phyloP scores from a whole-genome alignment of 192 early-diverging fungal genomes.

The Coemansia sp. region DNA sequence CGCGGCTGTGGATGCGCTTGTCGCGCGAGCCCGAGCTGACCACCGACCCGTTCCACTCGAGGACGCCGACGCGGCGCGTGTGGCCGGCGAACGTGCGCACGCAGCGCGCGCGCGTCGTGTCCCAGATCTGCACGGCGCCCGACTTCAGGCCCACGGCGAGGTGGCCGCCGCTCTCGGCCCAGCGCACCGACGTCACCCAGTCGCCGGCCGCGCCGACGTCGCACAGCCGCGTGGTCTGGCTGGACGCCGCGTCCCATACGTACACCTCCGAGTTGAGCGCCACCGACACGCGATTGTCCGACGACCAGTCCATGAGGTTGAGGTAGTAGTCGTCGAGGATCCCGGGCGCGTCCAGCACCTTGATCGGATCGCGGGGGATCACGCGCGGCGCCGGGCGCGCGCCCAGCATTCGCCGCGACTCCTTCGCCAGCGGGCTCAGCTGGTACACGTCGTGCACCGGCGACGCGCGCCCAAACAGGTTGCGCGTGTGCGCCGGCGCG shows the following conservation, averaged over 20 bases:
- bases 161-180: constrained; percentile 59
- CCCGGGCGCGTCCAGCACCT: constrained; percentile 94
- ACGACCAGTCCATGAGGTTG: constrained; percentile 95
- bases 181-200: constrained; percentile 78
- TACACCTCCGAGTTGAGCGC: constrained; percentile 89
- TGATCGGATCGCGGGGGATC: constrained; percentile 77
- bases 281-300: constrained; percentile 77
- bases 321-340: constrained; percentile 93
- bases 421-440: constrained; percentile 51
- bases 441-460: constrained; percentile 64
- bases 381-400: constrained; percentile 62
- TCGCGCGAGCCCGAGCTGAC: constrained; percentile 54
- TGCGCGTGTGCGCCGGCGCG: constrained; percentile 5
- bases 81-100: constrained; percentile 45
- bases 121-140: constrained; percentile 55
- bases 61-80: constrained; percentile 50
- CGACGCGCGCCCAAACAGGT: constrained; percentile 57
- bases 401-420: constrained; percentile 50
- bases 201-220: constrained; percentile 48
- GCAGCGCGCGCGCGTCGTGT: constrained; percentile 31
- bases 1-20: constrained; percentile 50
- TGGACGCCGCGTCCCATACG: constrained; percentile 85
- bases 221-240: constrained; percentile 53
- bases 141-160: constrained; percentile 54
- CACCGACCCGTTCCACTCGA: constrained; percentile 43